Base-by-base conservation (phyloP, 495 filamentous ascomycete genomes). In the Paragyromitra xinjiangensis region DNA sequence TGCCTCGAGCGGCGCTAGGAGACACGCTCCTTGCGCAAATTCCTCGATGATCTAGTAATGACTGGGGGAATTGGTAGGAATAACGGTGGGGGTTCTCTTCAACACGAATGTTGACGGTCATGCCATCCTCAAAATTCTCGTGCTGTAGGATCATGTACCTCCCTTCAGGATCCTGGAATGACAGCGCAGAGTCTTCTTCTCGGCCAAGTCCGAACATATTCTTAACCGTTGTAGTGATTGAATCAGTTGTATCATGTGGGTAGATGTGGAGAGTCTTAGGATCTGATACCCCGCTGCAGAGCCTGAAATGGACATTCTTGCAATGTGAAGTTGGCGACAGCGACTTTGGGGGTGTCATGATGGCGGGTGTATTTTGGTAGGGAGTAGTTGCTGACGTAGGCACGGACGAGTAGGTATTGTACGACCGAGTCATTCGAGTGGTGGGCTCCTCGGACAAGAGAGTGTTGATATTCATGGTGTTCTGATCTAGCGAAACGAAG, bases 121-220 rank as follows among this genome's bases (percentile, higher is more conserved):
- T 96, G 81, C 93, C 90, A 85, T 97, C 89, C 75, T 86, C 87
- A 77, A 99, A 91, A 84, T 98, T 99, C 83, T 98, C 94, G 83
- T 98, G 97, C 73, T 92, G 90, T 62, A 95, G 93, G 83, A 99
- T 98, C 81, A 99, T 89, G 70, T 90, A 96, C 78, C 90, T 93
- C 56, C 92, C 93, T 76, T 92, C 84, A 53, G 91, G 88, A 85
- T 98, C 94, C 83, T 98, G 94, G 78, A 99, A 98, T 92, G 82
- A 98, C 89, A 71, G 93, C 92, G 82, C 89, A 89, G 76, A 90
- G 87, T 77, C 89, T 88, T 73, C 84, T 73, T 62, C 84, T 81
- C 73, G 89, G 80, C 96, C 95, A 78, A 98, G 88, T 50, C 94
- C 95, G 83, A 95, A 97, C 86, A 98, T 97, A 85, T 97, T 97